Evolutionary conservation across 345 rosid genomes (phyloP).

Genomic region (Salix udensis): DNA sequence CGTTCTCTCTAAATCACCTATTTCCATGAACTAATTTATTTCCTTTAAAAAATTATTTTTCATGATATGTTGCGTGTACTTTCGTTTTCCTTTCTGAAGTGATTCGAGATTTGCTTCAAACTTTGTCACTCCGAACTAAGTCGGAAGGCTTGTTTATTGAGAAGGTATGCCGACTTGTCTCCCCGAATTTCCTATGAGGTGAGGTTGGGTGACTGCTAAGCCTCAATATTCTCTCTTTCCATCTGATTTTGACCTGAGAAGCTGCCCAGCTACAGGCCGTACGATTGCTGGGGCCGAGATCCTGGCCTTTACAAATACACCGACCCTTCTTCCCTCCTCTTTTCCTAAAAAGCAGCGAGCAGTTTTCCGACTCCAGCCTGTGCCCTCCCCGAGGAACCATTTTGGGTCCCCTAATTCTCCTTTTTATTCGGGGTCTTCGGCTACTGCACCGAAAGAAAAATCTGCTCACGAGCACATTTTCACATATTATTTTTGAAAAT

Average conservation of each 20-base stretch:
- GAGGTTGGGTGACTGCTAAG: not conserved
- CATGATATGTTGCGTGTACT: too few species aligned
- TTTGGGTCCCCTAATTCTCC: too few species aligned
- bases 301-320: not conserved
- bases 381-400: too few species aligned
- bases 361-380: too few species aligned
- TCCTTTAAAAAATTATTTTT: too few species aligned
- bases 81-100: too few species aligned
- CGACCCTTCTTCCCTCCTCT: not conserved
- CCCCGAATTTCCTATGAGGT: not conserved
- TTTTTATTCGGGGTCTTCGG: too few species aligned
- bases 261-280: not conserved
- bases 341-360: not conserved
- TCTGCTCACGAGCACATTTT: too few species aligned
- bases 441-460: too few species aligned
- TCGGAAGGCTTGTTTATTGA: not conserved
- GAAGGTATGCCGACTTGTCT: not conserved
- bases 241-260: not conserved
- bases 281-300: not conserved
- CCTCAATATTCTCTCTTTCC: not conserved
- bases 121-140: not conserved
- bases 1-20: too few species aligned
- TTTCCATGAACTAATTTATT: too few species aligned
- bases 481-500: too few species aligned
- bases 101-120: not conserved